phyloP scores from a whole-genome alignment of 2,329 filamentous ascomycete species.

The Talaromyces sp. region DNA sequence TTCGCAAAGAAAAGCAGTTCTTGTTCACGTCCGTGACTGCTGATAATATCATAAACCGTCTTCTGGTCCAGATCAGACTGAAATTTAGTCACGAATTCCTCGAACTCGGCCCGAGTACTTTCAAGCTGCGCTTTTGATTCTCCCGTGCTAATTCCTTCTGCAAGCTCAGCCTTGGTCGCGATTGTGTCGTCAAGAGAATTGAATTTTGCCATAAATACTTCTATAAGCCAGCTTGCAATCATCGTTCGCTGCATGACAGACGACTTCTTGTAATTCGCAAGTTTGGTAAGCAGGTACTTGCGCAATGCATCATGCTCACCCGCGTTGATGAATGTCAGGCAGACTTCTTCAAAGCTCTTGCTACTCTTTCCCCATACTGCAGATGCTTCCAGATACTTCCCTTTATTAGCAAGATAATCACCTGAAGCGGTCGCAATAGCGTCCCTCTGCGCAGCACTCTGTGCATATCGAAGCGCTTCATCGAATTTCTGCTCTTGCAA shows the following conservation, averaged over 20 bases:
- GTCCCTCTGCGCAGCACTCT: slow-evolving; percentile 77
- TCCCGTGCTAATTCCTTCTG: slow-evolving; percentile 67
- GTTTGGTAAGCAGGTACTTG: slow-evolving; percentile 83
- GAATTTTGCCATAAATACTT: slow-evolving; percentile 95
- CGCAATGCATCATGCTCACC: slow-evolving; percentile 86
- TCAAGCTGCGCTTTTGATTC: slow-evolving; percentile 69
- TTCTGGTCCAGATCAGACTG: slow-evolving; percentile 84
- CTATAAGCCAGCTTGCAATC: slow-evolving; percentile 92
- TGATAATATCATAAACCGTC: slow-evolving; percentile 93
- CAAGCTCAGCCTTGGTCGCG: slow-evolving; percentile 78
- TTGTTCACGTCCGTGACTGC: slow-evolving; percentile 89
- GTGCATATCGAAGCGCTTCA: slow-evolving; percentile 79
- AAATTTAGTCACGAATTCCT: slow-evolving; percentile 82
- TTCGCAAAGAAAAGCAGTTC: slow-evolving; percentile 91
- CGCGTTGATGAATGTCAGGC: slow-evolving; percentile 84
- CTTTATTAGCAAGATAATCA: slow-evolving; percentile 79
- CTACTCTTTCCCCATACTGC: slow-evolving; percentile 90
- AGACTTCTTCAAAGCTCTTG: slow-evolving; percentile 95
- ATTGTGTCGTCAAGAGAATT: slow-evolving; percentile 94
- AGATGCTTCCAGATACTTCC: slow-evolving; percentile 81
- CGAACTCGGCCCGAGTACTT: slow-evolving; percentile 72
- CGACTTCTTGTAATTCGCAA: slow-evolving; percentile 76
- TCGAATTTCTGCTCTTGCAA: slow-evolving; percentile 84
- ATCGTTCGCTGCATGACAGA: slow-evolving; percentile 90
- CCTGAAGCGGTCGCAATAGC: slow-evolving; percentile 88